Conservation (phyloP, 352 stramenopile genomes). For the Pythium sp. region DNA sequence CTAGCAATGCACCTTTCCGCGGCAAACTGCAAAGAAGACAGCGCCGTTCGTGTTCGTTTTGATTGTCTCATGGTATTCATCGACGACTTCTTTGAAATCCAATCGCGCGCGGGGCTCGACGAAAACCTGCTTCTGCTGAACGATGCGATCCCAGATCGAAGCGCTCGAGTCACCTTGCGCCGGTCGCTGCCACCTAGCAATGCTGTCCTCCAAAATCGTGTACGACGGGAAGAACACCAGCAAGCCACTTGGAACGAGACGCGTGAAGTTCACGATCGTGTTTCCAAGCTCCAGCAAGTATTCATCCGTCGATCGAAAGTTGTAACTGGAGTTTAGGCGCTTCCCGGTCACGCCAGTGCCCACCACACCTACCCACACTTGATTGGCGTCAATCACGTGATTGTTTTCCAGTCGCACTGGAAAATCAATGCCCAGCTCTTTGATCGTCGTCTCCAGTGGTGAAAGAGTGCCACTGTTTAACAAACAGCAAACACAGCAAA, state of each 20-base stretch:
- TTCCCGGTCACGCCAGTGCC: constrained; percentile 93
- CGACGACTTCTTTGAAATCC: constrained; percentile 79
- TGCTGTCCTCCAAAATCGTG: constrained; percentile 89
- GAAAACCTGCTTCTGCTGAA: constrained; percentile 76
- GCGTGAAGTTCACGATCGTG: constrained; percentile 93
- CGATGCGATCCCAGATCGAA: constrained; percentile 79
- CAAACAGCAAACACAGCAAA: not conserved
- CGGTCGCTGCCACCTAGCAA: constrained; percentile 69
- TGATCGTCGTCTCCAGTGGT: constrained; percentile 94
- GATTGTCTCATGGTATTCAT: constrained; percentile 81
- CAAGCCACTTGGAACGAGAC: constrained; percentile 94
- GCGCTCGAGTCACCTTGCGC: constrained; percentile 33
- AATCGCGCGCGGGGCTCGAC: constrained; percentile 66
- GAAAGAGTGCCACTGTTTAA: constrained; percentile 94
- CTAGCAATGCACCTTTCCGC: constrained; percentile 87
- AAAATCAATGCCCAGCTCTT: constrained; percentile 97
- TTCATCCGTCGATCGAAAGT: constrained; percentile 88
- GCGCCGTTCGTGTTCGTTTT: constrained; percentile 78
- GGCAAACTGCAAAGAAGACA: constrained; percentile 97
- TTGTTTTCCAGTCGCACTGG: constrained; percentile 96
- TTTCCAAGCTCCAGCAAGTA: constrained; percentile 97
- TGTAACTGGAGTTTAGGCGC: constrained; percentile 93
- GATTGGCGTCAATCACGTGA: constrained; percentile 93
- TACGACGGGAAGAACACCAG: constrained; percentile 99
- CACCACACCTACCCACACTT: constrained; percentile 91